These are phyloP conservation scores for Fragilaria radians DNA, from an alignment of 108 stramenopile genomes.

Conservation along the genomic window DNA sequence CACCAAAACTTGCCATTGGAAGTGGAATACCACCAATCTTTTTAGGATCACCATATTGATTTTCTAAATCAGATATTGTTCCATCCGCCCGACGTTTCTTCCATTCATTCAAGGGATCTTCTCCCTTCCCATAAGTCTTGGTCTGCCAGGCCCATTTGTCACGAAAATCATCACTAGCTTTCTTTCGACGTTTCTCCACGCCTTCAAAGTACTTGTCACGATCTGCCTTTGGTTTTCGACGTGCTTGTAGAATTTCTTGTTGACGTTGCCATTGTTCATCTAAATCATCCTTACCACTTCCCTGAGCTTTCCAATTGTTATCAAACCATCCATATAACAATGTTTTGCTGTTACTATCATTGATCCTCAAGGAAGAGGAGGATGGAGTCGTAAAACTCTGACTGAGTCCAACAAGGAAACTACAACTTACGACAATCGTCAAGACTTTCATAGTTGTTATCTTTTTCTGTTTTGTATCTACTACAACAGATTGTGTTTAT, in stretches of 20 bases:
- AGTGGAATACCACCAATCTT: conserved; percentile 84
- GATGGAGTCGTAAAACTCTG: neutral
- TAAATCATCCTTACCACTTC: conserved; percentile 42
- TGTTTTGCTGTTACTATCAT: conserved; percentile 1
- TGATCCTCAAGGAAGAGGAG: neutral
- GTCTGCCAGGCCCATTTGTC: conserved; percentile 88
- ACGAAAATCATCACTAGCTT: conserved; percentile 61
- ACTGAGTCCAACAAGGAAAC: conserved; percentile 2
- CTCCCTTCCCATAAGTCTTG: conserved; percentile 69
- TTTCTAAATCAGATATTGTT: conserved; percentile 71
- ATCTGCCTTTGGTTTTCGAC: conserved; percentile 48
- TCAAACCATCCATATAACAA: conserved; percentile 34
- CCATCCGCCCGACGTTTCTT: conserved; percentile 68
- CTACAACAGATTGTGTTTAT: too few species aligned
- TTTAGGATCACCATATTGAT: conserved; percentile 82
- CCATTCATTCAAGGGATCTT: conserved; percentile 85
- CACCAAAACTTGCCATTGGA: conserved; percentile 79
- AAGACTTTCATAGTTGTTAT: neutral
- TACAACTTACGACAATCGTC: neutral
- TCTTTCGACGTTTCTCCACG: conserved; percentile 55
- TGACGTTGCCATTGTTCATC: conserved; percentile 74
- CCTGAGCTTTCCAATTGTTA: conserved; percentile 27
- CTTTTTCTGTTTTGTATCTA: too few species aligned
- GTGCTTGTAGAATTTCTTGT: conserved; percentile 62
- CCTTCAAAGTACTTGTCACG: conserved; percentile 72